phyloP scores from a whole-genome alignment of 2,329 filamentous ascomycete species.

The Scytalidium sp. region DNA sequence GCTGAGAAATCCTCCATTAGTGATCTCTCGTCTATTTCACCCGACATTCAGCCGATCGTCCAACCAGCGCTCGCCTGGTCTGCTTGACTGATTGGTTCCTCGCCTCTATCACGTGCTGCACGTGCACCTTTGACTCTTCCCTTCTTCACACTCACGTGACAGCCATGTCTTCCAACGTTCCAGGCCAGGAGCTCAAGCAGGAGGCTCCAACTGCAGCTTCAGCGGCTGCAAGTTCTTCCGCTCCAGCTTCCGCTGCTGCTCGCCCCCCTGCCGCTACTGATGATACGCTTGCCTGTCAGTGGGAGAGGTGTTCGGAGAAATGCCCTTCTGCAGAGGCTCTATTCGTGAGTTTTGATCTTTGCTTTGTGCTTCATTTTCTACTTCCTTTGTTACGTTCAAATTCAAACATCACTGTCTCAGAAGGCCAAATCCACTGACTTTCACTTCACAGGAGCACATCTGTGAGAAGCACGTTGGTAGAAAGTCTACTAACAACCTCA shows the following conservation, averaged over 20 bases:
- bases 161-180: constrained; percentile 16
- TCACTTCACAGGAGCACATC: constrained; percentile 74
- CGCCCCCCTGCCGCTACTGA: constrained; percentile 19
- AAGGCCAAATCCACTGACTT: constrained; percentile 4
- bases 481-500: constrained; percentile 99
- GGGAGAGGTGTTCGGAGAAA: constrained; percentile 35
- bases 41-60: no score
- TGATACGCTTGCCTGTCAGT: constrained; percentile 36
- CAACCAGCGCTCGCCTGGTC: no score
- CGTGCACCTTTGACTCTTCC: no score
- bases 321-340: constrained; percentile 35
- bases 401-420: constrained; percentile 13
- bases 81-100: no score
- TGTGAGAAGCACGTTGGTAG: constrained; percentile 97
- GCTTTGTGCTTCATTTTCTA: constrained; percentile 2
- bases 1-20: no score
- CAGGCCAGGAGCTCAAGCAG: constrained; percentile 14
- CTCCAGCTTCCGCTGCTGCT: constrained; percentile 12
- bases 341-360: constrained; percentile 30
- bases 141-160: background rate
- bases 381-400: constrained; percentile 10
- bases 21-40: no score
- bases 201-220: constrained; percentile 10
- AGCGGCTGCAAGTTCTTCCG: constrained; percentile 5
- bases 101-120: background rate